phyloP scores from a whole-genome alignment of 352 stramenopile genomes.

The Pythium aristosporum region DNA sequence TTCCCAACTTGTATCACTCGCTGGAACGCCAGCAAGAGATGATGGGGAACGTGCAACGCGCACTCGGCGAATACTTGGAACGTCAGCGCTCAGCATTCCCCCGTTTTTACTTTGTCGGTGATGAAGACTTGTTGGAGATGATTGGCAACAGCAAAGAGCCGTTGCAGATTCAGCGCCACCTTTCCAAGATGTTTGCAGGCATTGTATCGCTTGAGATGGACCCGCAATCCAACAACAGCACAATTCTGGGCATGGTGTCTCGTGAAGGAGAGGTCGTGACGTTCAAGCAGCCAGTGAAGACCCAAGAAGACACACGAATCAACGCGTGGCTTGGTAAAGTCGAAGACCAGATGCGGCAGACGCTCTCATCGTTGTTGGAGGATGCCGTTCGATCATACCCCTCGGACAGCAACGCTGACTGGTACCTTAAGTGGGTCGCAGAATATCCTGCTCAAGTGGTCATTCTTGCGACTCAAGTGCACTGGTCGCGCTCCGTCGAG shows the following conservation, averaged over 20 bases:
- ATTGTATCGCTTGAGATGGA: conserved; percentile 93
- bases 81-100: conserved; percentile 95
- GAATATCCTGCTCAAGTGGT: conserved; percentile 98
- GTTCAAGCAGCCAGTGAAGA: conserved; percentile 92
- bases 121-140: conserved; percentile 99
- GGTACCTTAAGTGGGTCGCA: conserved; percentile 97
- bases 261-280: conserved; percentile 98
- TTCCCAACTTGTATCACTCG: conserved; percentile 90
- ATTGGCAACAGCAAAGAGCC: conserved; percentile 99
- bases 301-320: conserved; percentile 89
- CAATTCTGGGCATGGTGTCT: conserved; percentile 94
- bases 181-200: conserved; percentile 99
- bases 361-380: conserved; percentile 94
- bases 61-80: conserved; percentile 99
- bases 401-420: conserved; percentile 68
- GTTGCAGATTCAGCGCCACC: conserved; percentile 95
- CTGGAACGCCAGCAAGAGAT: conserved; percentile 95
- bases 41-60: conserved; percentile 99
- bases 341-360: conserved; percentile 96
- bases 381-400: conserved; percentile 86
- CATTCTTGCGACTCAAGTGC: conserved; percentile 97
- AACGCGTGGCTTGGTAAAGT: conserved; percentile 97
- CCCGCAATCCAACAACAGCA: conserved; percentile 43
- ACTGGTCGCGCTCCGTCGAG: conserved; percentile 97
- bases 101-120: conserved; percentile 99